Base-by-base conservation (phyloP, 192 early-diverging fungal genomes). In the Coemansia sp. region DNA sequence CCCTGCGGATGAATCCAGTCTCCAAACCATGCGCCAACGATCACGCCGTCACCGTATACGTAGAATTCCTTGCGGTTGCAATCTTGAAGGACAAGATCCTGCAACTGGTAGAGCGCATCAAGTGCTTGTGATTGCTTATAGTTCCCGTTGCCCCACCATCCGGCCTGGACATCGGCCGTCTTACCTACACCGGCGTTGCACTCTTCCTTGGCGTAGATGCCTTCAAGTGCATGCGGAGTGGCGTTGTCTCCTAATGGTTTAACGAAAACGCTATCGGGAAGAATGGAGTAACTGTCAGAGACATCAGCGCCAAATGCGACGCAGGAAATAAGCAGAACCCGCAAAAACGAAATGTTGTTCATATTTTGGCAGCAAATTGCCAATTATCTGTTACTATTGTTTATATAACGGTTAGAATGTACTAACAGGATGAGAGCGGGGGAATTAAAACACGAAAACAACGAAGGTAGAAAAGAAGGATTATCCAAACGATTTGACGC, bases 71-170 rank as follows among this genome's bases (percentile, higher is more conserved):
- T 53, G 24, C 51, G 51, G 51, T 53, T 53, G 23, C 51, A 53
- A 21, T 53, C 51, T 23, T 53, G 51, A 15, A 53, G 51, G 14
- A 53, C 51, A 10, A 53, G 51, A 26, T 53, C 21, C 26, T 53
- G 51, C 8, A 53, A 23, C 24, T 15, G 51, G 24, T 53, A 53
- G 51, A 53, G 51, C 0, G 51, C 51, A 23, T 53, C 51, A 53
- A 53, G 21, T 7, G 51, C 51, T 21, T 53, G 23, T 12, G 51
- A 10, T 26, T 16, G 51, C 24, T 53, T 53, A 8, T 26, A 53
- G 24, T 53, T 53, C 24, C 51, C 51, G 51, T 53, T 53, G 51
- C 51, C 51, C 51, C 51, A 53, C 51, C 51, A 53, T 26, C 51
- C 51, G 12, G 51, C 51, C 11, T 53, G 51, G 23, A 53, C 51